Percentiles rank a stretch among this genome's conserved stretches.
Conservation (phyloP, 2,329 filamentous ascomycete species). For the Pyrenochaeta sp. region DNA sequence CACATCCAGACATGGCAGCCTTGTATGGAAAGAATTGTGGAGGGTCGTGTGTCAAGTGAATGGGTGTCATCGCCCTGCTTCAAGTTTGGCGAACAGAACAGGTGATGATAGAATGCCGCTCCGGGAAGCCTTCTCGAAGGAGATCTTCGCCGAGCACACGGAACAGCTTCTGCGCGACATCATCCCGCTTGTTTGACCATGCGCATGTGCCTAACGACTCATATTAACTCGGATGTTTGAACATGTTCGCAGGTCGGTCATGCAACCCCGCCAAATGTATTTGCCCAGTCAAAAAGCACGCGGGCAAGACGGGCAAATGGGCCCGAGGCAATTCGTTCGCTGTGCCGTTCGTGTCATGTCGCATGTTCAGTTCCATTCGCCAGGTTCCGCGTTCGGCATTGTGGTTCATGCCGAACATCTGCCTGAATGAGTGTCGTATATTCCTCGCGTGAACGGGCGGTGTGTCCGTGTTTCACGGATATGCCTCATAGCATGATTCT, state of each 20-base stretch:
- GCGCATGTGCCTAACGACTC: slow-evolving; percentile 10
- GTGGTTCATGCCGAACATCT: slow-evolving; percentile 26
- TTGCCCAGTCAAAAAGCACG: slow-evolving; percentile 16
- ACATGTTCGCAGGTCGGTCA: slow-evolving; percentile 38
- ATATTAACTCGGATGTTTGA: slow-evolving; percentile 25
- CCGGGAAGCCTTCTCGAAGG: slow-evolving; percentile 35
- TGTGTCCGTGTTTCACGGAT: slow-evolving; percentile 7
- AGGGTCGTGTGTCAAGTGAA: slow-evolving; percentile 21
- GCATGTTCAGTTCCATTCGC: slow-evolving; percentile 17
- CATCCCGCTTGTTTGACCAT: slow-evolving; percentile 12
- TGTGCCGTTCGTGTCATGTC: slow-evolving; percentile 22
- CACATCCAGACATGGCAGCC: slow-evolving; percentile 3
- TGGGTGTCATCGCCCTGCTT: slow-evolving; percentile 23
- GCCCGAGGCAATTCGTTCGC: slow-evolving; percentile 6
- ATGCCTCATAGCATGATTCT: slow-evolving; percentile 19
- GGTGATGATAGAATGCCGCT: slow-evolving; percentile 20
- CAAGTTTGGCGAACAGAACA: slow-evolving; percentile 33
- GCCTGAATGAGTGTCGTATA: slow-evolving; percentile 22
- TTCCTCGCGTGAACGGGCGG: slow-evolving; percentile 19
- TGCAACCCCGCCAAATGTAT: slow-evolving; percentile 19
- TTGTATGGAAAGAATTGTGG: background rate
- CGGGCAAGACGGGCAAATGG: slow-evolving; percentile 13
- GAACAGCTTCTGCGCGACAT: slow-evolving; percentile 18
- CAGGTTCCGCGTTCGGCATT: slow-evolving; percentile 21
- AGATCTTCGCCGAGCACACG: slow-evolving; percentile 22